These are phyloP conservation scores for Syzygium oleosum DNA, from an alignment of 345 rosid species.

Conservation along the genomic window DNA sequence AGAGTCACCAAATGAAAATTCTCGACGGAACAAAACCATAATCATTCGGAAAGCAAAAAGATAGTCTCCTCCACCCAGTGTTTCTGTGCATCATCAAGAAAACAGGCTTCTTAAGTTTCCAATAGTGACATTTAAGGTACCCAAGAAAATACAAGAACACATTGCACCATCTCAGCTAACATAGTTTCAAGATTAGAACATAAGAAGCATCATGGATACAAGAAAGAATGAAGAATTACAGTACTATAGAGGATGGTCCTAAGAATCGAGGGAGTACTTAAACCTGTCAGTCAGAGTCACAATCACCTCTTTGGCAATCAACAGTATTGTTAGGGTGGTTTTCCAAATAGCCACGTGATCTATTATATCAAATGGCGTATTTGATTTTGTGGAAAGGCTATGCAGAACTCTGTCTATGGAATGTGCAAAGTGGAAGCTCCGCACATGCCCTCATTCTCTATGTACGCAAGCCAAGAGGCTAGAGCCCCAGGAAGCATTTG, in stretches of 20 bases:
- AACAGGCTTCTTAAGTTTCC: background rate
- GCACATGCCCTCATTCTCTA: background rate
- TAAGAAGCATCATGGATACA: background rate
- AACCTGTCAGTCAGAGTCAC: background rate
- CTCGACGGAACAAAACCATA: conserved; percentile 94
- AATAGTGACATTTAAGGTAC: background rate
- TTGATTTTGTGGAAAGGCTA: background rate
- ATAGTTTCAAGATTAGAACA: background rate
- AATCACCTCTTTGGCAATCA: background rate
- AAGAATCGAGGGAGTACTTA: background rate
- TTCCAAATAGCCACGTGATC: background rate
- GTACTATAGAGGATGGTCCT: background rate
- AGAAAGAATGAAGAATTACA: background rate
- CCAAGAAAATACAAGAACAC: background rate
- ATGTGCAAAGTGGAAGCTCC: background rate
- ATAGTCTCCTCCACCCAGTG: conserved; percentile 95
- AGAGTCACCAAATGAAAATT: conserved; percentile 91
- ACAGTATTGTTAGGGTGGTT: background rate
- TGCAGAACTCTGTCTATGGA: background rate
- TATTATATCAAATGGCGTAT: background rate
- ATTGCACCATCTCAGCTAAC: background rate
- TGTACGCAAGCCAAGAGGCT: background rate
- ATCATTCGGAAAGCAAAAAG: conserved; percentile 95
- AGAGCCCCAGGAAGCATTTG: background rate
- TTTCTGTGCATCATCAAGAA: conserved; percentile 37